Evolutionary conservation across 2,329 filamentous ascomycete species (phyloP), one percentile per base, ranked within the genome.

Genomic region (Sporothrix globosa): DNA sequence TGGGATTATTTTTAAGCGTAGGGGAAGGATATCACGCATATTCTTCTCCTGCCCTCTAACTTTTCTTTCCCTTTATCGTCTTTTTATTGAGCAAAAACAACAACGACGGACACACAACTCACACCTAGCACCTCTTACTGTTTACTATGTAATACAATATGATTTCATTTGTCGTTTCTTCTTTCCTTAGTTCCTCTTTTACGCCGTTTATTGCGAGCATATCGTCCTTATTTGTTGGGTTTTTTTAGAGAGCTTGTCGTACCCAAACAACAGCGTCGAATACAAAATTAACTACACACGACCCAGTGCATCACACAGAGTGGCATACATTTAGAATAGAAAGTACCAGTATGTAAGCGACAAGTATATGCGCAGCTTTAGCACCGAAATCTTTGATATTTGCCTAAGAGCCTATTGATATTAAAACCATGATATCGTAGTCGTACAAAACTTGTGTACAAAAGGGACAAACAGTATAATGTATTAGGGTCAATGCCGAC

Each of bases 141-240:
- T 48, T 70, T 71, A 65, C 60, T 73, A 52, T 72, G 67, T 70
- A 72, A 71, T 74, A 72, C 71, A 65, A 70, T 52, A 69, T 34
- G 56, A 71, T 66, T 44, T 70, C 58, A 21, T 46, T 73, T 68
- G 61, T 69, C 17, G 44, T 44, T 44, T 50, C 27, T 48, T 46
- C 34, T 50, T 54, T 65, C 39, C 13, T 70, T 53, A n/a, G 27
- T 11, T 56, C 2, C 10, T 53, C 27, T 50, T 53, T 24, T 34
- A 34, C 39, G 17, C 58, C 17, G 39, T 66, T n/a, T 24, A 27
- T 58, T 48, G 17, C 53, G 24, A 50, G 67, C 67, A 50, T 48
- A 14, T 48, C 41, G 24, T 61, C 6, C 41, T 27, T 41, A 44
- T 44, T 44, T 44, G 14, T 9, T 39, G 27, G 46, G 14, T 50